phyloP scores from a whole-genome alignment of 495 filamentous ascomycete genomes.

The Aspergillus biplanus region DNA sequence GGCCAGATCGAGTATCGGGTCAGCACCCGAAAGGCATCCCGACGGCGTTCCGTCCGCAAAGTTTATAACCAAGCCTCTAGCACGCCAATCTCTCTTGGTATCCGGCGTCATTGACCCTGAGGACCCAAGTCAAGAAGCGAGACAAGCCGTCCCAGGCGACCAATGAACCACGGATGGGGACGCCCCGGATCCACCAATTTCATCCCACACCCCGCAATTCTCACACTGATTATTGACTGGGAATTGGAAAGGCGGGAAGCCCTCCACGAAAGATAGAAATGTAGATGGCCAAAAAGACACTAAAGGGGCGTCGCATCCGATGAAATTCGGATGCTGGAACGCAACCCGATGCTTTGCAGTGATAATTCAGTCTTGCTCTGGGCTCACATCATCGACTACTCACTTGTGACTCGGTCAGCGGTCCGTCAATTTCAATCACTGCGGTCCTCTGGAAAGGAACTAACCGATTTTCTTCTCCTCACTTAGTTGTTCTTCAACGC shows the following conservation, averaged over 20 bases:
- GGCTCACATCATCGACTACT: background rate
- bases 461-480: background rate
- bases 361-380: background rate
- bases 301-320: background rate
- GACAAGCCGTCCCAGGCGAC: background rate
- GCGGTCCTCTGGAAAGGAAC: background rate
- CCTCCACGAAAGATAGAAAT: background rate
- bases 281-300: background rate
- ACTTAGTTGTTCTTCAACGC: background rate
- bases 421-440: too few relatives aligned
- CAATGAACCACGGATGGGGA: conserved; percentile 1
- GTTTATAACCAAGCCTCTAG: background rate
- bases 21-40: conserved; percentile 18
- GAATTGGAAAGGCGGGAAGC: background rate
- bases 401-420: background rate
- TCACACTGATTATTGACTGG: too few relatives aligned
- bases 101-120: background rate
- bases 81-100: background rate
- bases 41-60: conserved; percentile 1
- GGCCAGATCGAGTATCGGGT: conserved; percentile 8
- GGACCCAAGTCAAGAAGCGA: background rate
- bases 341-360: background rate
- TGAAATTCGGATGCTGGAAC: background rate
- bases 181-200: background rate
- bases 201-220: conserved; percentile 3